Evolutionary conservation across 495 filamentous ascomycete genomes (phyloP).

Genomic region (Pseudoneurospora amorphoporcata): DNA sequence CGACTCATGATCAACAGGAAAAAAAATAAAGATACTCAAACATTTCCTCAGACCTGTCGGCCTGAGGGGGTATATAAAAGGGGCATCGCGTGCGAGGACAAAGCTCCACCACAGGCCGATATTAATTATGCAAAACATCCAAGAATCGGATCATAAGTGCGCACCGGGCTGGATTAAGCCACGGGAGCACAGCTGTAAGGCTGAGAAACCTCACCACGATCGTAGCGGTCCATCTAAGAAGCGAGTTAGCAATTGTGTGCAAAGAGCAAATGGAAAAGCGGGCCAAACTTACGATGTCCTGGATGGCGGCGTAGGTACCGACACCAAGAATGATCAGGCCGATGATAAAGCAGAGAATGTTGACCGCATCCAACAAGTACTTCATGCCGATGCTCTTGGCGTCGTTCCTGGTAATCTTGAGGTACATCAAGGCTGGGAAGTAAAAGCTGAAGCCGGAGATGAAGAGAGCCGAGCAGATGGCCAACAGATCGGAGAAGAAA

Average conservation of each 20-base stretch:
- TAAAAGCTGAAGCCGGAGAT: conserved; percentile 56
- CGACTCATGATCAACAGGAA: background rate
- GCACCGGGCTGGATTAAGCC: conserved; percentile 3
- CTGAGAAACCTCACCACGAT: conserved; percentile 29
- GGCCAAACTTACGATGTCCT: conserved; percentile 41
- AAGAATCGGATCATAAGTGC: background rate
- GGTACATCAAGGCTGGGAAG: conserved; percentile 56
- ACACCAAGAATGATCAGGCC: conserved; percentile 45
- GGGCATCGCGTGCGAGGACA: background rate
- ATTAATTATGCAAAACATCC: background rate
- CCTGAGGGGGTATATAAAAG: background rate
- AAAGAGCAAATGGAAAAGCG: background rate
- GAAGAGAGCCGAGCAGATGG: conserved; percentile 51
- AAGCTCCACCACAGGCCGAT: background rate
- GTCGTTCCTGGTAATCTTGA: conserved; percentile 49
- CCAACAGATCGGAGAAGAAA: conserved; percentile 57
- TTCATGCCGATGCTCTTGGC: conserved; percentile 37
- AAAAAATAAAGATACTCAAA: background rate
- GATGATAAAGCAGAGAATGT: conserved; percentile 42
- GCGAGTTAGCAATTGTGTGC: conserved; percentile 4
- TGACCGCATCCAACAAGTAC: conserved; percentile 33
- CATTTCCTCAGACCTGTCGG: background rate
- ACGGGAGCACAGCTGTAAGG: conserved; percentile 38
- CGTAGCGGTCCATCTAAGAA: conserved; percentile 35
- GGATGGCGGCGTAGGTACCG: conserved; percentile 48